Percentiles rank a stretch among this genome's conserved stretches.
These are phyloP conservation scores for Thalia dealbata DNA, from an alignment of 176 grass and related monocot genomes.

Conservation along the genomic window DNA sequence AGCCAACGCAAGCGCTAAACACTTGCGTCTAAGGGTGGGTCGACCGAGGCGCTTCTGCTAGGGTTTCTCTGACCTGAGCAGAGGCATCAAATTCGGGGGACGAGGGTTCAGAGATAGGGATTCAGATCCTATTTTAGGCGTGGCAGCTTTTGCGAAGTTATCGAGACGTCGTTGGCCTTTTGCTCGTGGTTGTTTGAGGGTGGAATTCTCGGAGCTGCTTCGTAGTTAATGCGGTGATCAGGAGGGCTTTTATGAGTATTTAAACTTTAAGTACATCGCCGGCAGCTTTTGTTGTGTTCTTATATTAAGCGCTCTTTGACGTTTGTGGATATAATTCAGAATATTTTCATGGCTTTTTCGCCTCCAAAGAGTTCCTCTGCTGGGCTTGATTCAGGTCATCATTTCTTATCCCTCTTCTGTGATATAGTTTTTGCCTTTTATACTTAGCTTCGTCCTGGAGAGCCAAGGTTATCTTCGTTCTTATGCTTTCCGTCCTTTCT, in stretches of 20 bases:
- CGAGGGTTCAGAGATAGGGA: constrained; percentile 1
- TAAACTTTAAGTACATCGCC: neutral
- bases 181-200: neutral
- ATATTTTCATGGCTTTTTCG: neutral
- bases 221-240: constrained; percentile 6
- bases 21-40: neutral
- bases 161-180: neutral
- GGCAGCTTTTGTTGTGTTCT: neutral
- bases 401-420: neutral
- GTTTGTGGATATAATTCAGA: neutral
- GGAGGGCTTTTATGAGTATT: constrained; percentile 5
- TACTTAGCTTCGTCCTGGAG: neutral
- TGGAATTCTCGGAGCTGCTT: constrained; percentile 5
- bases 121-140: neutral
- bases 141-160: neutral
- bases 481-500: neutral
- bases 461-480: neutral
- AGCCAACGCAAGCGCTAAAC: neutral
- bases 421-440: neutral
- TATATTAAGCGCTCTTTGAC: neutral
- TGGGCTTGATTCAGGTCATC: neutral
- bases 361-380: neutral
- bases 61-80: neutral
- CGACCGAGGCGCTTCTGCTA: neutral
- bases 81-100: neutral